A percentile compares a stretch with the other conserved stretches of the same genome.
Evolutionary conservation across 176 grass and related monocot species (phyloP).

Genomic region (Secale cereale): DNA sequence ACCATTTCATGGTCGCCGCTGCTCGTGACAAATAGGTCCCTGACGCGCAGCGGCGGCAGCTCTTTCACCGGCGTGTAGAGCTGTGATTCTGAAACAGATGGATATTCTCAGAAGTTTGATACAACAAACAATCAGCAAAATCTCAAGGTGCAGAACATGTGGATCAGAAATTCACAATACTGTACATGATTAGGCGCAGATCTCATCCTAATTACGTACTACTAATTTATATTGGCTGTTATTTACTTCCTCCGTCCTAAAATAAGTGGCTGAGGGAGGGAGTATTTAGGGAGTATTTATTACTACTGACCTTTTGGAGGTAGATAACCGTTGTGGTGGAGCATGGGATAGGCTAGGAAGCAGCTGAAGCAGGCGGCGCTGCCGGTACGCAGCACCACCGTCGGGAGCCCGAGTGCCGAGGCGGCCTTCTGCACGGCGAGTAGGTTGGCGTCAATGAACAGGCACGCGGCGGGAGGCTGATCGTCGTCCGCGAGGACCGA

Average conservation of each 20-base stretch:
- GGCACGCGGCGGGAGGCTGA: not conserved
- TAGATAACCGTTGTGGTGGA: constrained; percentile 28
- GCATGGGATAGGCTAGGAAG: constrained; percentile 22
- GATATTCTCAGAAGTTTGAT: not conserved
- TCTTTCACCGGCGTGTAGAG: constrained; percentile 22
- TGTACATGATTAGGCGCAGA: too few relatives aligned
- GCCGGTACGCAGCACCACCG: constrained; percentile 23
- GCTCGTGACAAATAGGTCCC: constrained; percentile 10
- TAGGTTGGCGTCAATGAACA: constrained; percentile 28
- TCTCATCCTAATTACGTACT: too few relatives aligned
- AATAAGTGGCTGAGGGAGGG: too few relatives aligned
- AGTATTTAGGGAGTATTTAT: too few relatives aligned
- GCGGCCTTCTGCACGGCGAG: constrained; percentile 11
- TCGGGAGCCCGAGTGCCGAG: not conserved
- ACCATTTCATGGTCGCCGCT: not conserved
- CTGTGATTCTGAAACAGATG: not conserved
- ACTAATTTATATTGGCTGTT: too few relatives aligned
- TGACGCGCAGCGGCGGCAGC: constrained; percentile 29
- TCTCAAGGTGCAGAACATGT: too few relatives aligned
- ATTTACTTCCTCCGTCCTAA: too few relatives aligned
- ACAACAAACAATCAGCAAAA: not conserved
- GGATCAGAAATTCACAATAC: too few relatives aligned
- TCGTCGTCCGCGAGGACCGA: not conserved
- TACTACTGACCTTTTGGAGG: constrained; percentile 30
- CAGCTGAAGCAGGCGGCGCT: constrained; percentile 7